Conservation (phyloP, 257 asterid species). For the Capsicum baccatum region DNA sequence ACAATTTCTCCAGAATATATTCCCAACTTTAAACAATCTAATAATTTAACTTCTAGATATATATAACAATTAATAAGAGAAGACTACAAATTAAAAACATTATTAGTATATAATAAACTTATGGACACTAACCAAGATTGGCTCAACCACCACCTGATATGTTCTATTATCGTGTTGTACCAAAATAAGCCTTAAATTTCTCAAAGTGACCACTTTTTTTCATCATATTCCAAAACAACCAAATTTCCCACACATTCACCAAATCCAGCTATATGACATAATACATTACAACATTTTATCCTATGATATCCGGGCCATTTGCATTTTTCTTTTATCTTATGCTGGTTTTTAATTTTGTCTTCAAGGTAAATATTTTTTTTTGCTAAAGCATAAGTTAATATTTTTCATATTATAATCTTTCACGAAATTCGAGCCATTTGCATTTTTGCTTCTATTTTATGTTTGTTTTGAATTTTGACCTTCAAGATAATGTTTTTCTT, state of each 20-base stretch:
- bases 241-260: constrained; percentile 19
- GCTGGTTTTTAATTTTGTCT: not conserved
- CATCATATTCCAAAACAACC: not conserved
- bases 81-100: not conserved
- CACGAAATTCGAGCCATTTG: not conserved
- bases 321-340: not conserved
- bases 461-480: not conserved
- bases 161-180: not conserved
- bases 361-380: not conserved
- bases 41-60: not conserved
- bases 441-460: not conserved
- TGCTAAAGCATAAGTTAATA: no score
- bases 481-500: not conserved
- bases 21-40: not conserved
- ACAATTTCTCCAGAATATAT: not conserved
- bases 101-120: not conserved
- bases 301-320: not conserved
- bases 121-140: not conserved
- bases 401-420: not conserved
- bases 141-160: constrained; percentile 15
- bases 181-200: constrained; percentile 8
- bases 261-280: constrained; percentile 27
- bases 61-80: not conserved
- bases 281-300: not conserved
- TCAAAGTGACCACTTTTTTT: not conserved